Conservation (phyloP, 1,284 basidiomycete genomes). For the Cystobasidium pallidum region DNA sequence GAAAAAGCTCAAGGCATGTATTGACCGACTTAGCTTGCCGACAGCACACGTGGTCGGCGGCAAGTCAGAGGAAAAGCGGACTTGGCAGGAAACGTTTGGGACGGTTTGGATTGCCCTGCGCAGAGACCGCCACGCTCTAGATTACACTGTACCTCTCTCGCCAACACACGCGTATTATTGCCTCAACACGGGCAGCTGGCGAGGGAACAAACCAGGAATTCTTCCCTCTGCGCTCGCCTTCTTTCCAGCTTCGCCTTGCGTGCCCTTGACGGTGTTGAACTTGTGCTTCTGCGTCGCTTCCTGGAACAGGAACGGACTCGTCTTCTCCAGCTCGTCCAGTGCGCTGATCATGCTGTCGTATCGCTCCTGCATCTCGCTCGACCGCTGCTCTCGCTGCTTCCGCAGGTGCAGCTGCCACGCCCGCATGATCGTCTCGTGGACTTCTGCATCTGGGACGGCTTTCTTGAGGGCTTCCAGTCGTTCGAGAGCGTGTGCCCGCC, state of each 20-base stretch:
- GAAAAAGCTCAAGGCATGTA: neutral
- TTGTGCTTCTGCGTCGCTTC: conserved; percentile 47
- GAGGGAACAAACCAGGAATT: conserved; percentile 36
- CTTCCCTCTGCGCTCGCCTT: conserved; percentile 33
- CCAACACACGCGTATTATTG: too few relatives aligned
- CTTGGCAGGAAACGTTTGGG: neutral
- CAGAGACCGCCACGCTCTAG: too few relatives aligned
- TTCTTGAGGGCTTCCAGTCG: conserved; percentile 47
- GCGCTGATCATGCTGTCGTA: conserved; percentile 49
- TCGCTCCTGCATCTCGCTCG: conserved; percentile 46
- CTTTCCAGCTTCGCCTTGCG: conserved; percentile 33
- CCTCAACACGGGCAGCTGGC: conserved; percentile 37
- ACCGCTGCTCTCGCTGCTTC: conserved; percentile 68
- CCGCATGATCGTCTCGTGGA: conserved; percentile 89
- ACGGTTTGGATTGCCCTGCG: too few relatives aligned
- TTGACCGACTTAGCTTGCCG: neutral
- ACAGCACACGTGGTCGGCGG: neutral
- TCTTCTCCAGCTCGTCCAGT: conserved; percentile 50
- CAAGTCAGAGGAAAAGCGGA: neutral
- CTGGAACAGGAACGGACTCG: conserved; percentile 42
- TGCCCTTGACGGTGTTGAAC: conserved; percentile 48
- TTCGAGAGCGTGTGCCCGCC: conserved; percentile 36
- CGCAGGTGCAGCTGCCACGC: conserved; percentile 85
- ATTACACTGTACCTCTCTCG: too few relatives aligned
- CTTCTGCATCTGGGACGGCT: conserved; percentile 62